Evolutionary conservation across 1,284 basidiomycete species (phyloP).

Genomic region (Hypsizygus ulmarius): DNA sequence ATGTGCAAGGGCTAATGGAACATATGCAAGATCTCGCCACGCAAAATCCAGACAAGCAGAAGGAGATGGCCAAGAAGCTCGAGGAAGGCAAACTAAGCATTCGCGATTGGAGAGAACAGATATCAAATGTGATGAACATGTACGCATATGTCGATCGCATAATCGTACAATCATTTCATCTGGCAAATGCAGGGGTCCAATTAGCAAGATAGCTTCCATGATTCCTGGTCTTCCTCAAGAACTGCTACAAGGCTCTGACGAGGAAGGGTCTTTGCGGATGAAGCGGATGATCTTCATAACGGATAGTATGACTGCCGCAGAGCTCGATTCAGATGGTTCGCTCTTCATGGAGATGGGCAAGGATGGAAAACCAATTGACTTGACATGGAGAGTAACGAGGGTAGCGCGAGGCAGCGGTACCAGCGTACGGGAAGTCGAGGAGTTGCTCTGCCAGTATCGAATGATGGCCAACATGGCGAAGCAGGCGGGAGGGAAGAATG

Average conservation of each 20-base stretch:
- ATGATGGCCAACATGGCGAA: slow-evolving; percentile 99
- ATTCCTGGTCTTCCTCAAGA: slow-evolving; percentile 95
- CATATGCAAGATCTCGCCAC: slow-evolving; percentile 95
- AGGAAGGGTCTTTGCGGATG: slow-evolving; percentile 88
- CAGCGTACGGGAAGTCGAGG: slow-evolving; percentile 94
- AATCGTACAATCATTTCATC: slow-evolving; percentile 1
- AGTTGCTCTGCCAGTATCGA: slow-evolving; percentile 90
- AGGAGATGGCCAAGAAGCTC: slow-evolving; percentile 97
- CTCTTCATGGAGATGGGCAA: slow-evolving; percentile 83
- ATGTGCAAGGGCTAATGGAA: slow-evolving; percentile 96
- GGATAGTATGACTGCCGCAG: slow-evolving; percentile 92
- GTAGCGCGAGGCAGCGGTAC: slow-evolving; percentile 97
- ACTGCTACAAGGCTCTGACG: slow-evolving; percentile 86
- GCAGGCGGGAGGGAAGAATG: slow-evolving; percentile 94
- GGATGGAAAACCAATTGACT: slow-evolving; percentile 76
- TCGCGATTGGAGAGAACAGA: slow-evolving; percentile 97
- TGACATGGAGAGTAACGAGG: slow-evolving; percentile 85
- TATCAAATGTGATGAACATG: slow-evolving; percentile 98
- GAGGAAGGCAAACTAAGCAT: slow-evolving; percentile 97
- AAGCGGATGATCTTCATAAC: slow-evolving; percentile 99
- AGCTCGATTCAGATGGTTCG: slow-evolving; percentile 95
- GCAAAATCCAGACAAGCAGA: slow-evolving; percentile 94
- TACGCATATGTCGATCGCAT: slow-evolving; percentile 35
- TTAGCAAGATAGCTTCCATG: slow-evolving; percentile 98
- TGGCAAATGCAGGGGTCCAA: slow-evolving; percentile 74